These are phyloP conservation scores for Taphrina pruni DNA, from an alignment of 1,139 yeast species.

Conservation along the genomic window DNA sequence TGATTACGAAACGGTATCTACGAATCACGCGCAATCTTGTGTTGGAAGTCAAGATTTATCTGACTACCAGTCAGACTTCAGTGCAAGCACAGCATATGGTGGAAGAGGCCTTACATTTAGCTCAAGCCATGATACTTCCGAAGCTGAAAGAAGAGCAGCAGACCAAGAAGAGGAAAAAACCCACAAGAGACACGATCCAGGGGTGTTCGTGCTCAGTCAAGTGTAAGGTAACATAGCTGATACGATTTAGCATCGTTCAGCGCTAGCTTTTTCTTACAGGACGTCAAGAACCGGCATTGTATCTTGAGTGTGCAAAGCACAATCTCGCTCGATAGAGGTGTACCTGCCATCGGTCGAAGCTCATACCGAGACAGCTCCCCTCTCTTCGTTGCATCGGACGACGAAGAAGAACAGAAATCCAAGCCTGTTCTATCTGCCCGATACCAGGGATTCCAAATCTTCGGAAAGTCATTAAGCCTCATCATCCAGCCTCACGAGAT, in stretches of 20 bases:
- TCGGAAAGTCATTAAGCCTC: constrained; percentile 23
- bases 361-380: constrained; percentile 25
- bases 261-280: constrained; percentile 37
- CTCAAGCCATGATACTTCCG: constrained; percentile 34
- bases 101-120: constrained; percentile 11
- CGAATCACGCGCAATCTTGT: constrained; percentile 33
- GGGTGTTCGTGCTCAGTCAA: constrained; percentile 1
- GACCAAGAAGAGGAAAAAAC: constrained; percentile 21
- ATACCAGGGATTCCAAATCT: constrained; percentile 31
- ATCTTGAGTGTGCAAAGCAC: constrained; percentile 8
- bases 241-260: constrained; percentile 16
- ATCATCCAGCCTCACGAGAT: background rate
- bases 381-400: constrained; percentile 32
- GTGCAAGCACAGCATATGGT: constrained; percentile 3
- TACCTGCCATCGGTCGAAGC: background rate
- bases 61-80: background rate
- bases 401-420: constrained; percentile 11
- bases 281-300: constrained; percentile 18
- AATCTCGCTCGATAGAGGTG: background rate
- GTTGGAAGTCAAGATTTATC: constrained; percentile 37
- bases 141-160: constrained; percentile 39
- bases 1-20: constrained; percentile 27
- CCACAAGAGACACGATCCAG: constrained; percentile 36
- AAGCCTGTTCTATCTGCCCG: constrained; percentile 23
- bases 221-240: background rate